Evolutionary conservation across 2,329 filamentous ascomycete species (phyloP).

Genomic region (Cadophora malorum): DNA sequence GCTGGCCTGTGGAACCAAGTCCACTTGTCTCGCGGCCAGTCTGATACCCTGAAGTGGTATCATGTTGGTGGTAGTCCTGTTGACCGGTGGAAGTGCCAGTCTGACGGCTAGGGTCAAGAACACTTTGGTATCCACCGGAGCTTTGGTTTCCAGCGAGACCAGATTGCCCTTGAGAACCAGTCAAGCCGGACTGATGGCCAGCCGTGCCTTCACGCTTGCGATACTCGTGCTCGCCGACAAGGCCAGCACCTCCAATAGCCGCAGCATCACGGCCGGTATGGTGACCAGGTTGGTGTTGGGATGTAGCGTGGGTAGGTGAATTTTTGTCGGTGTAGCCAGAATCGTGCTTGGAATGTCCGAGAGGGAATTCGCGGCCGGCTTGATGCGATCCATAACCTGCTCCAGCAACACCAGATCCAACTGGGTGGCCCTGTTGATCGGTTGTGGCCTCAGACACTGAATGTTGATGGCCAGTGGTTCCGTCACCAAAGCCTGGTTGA

Average conservation of each 20-base stretch:
- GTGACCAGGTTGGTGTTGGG: conserved; percentile 15
- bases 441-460: conserved; percentile 16
- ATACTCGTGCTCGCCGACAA: conserved; percentile 26
- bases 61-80: not conserved
- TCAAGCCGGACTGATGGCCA: conserved; percentile 14
- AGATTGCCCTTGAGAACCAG: not conserved
- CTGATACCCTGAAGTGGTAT: not conserved
- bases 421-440: conserved; percentile 14
- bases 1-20: not conserved
- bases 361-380: conserved; percentile 22
- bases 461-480: conserved; percentile 10
- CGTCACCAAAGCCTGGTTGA: conserved; percentile 23
- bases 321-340: conserved; percentile 1
- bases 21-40: not conserved
- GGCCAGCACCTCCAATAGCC: conserved; percentile 20
- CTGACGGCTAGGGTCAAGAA: not conserved
- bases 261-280: conserved; percentile 11
- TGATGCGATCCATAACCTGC: conserved; percentile 18
- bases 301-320: not conserved
- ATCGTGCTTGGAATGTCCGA: conserved; percentile 22
- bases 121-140: conserved; percentile 6
- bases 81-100: not conserved
- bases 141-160: not conserved
- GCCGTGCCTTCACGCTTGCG: conserved; percentile 20
- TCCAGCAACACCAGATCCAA: conserved; percentile 14